Base-by-base conservation (phyloP, 2,329 filamentous ascomycete species). In the Penicillium sp. region DNA sequence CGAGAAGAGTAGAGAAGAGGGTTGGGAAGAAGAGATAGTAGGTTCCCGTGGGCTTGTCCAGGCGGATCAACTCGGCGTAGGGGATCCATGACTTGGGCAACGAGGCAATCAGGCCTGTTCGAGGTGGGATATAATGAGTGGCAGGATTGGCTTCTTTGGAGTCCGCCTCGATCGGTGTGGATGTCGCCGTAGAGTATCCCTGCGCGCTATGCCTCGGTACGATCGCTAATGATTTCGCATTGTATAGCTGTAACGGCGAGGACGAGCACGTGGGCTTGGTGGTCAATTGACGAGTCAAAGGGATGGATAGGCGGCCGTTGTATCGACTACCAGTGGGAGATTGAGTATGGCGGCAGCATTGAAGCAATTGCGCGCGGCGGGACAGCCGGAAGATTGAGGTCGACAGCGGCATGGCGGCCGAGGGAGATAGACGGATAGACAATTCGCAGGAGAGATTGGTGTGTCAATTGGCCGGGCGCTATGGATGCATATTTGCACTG, bases 11-110 rank as follows among this genome's bases (percentile, higher is more conserved):
- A 28, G 79, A 84, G 60, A 81, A 78, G 37, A 82, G 68, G 48
- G 82, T 82, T 15, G 82, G 82, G 54, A 83, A 82, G 72, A 82
- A 85, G 51, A 84, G 76, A 57, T 81, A 81, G 64, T 81, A 84
- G 56, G 83, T 76, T 10, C 83, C 83, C 1, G 78, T 78, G 3
- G 79, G 81, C 48, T 81, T 81, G 62, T 84, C 77, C 54, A 86
- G 72, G 15, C 83, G 82, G 55, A 83, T 76, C 14, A 85, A 74
- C 66, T 86, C 78, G 25, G 78, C 81, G 64, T 84, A 86, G 3
- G 83, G 83, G 39, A 85, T 76, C 81, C 82, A 84, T 65, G 79
- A 77, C 6, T 64, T 67, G 1, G 83, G 82, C 10, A 85, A 67
- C 42, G 68, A 73, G 12, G 80, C 78, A 51, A 83, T 64, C 17